Evolutionary conservation across 345 rosid species (phyloP), one percentile per base, ranked within the genome.

Genomic region (Brassica nigra): DNA sequence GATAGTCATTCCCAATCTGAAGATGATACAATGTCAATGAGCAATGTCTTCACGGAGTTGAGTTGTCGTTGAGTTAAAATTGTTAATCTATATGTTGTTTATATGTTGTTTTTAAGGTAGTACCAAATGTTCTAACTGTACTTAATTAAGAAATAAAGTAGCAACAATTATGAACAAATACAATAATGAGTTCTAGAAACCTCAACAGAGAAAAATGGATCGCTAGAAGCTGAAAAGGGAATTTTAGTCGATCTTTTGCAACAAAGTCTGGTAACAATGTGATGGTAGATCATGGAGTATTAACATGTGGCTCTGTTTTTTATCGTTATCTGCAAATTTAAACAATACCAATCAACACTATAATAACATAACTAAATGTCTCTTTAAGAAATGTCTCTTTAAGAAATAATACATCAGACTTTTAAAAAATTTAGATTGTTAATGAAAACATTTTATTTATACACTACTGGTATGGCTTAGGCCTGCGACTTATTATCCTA

Each of bases 31-130:
- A 31, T 71, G 33, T 85, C 85, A 10, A 31, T 78, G 44, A 85
- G 73, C 74, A 75, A 64, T 12, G 81, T 80, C 33, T 80, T 85
- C 74, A 74, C 83, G 8, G 88, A 83, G 39, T 68, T 85, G 75
- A 57, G 74, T 68, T 79, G 68, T 18, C 84, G 88, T 34, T 84
- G 54, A 78, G 47, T 54, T 62, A 9, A 59, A 36, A 27, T 2
- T 29, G 36, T 62, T 29, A 62, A 62, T 49, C 57, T 28, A 14
- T 14, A 3, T 14, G 66, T 62, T 29, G 66, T 49, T 14, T 27
- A 14, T 14, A 3, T 14, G 66, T 62, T 29, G 66, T 49, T 14
- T 27, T 18, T 18, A 66, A 18, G 16, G 70, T 10, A 29, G 39
- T 61, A 61, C 34, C 15, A 61, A 61, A 28, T 61, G 6, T 61